phyloP scores from a whole-genome alignment of 768 basidiomycete genomes.

The Suillus cothurnatus region DNA sequence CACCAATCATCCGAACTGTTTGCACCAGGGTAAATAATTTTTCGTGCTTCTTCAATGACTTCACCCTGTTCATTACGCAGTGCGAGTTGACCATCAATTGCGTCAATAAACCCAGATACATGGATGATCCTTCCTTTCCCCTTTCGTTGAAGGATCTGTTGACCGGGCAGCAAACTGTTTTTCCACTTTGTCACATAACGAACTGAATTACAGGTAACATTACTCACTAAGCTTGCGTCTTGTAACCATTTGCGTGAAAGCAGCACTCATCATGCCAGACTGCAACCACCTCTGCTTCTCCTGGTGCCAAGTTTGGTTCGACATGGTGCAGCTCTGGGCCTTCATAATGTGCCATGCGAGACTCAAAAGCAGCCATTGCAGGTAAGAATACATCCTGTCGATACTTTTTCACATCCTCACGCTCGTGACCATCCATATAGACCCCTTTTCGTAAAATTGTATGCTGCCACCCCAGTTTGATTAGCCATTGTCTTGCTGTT shows the following conservation, averaged over 20 bases:
- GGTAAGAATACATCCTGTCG: too few species aligned
- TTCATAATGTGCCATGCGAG: background rate
- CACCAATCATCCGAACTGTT: slow-evolving; percentile 21
- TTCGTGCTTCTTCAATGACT: slow-evolving; percentile 23
- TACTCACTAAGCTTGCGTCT: background rate
- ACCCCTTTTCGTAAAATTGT: too few species aligned
- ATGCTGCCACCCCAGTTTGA: too few species aligned
- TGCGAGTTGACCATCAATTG: slow-evolving; percentile 33
- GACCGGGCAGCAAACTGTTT: slow-evolving; percentile 10
- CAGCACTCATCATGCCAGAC: background rate
- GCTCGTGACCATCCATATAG: too few species aligned
- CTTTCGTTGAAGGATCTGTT: slow-evolving; percentile 25
- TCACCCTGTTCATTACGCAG: slow-evolving; percentile 21
- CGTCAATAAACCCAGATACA: slow-evolving; percentile 43
- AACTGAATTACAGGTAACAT: too few species aligned
- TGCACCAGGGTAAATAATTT: slow-evolving; percentile 20
- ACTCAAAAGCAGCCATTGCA: too few species aligned
- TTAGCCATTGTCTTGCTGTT: too few species aligned
- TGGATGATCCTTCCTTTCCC: slow-evolving; percentile 37
- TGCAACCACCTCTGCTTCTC: background rate
- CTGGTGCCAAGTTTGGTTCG: background rate
- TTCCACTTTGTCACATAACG: too few species aligned
- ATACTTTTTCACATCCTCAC: too few species aligned
- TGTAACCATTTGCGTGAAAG: background rate
- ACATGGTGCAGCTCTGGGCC: background rate